Conservation (phyloP, 352 stramenopile genomes). For the Sclerospora graminicola region DNA sequence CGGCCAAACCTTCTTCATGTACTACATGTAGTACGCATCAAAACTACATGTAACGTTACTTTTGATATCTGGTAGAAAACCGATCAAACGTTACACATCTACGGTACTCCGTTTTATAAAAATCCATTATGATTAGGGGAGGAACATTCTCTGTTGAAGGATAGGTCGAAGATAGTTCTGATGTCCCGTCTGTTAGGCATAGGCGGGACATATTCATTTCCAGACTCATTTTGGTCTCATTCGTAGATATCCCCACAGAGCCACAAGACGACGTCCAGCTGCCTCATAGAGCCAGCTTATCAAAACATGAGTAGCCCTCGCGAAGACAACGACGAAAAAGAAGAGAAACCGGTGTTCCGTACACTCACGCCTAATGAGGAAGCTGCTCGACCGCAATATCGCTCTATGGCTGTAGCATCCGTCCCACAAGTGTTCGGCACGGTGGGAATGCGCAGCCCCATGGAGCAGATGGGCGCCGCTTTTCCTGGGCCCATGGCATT, state of each 20-base stretch:
- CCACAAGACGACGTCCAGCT: slow-evolving; percentile 1
- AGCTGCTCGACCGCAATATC: slow-evolving; percentile 33
- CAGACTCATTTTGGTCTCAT: slow-evolving; percentile 12
- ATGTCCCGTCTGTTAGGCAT: slow-evolving; percentile 3
- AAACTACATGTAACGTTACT: background rate
- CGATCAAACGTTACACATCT: too few species aligned
- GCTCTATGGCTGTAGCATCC: slow-evolving; percentile 42
- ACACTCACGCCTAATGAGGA: slow-evolving; percentile 35
- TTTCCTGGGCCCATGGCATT: slow-evolving; percentile 39
- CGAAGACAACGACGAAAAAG: slow-evolving; percentile 36
- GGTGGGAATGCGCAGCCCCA: slow-evolving; percentile 20
- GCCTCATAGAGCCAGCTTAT: slow-evolving; percentile 1
- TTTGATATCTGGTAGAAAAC: too few species aligned
- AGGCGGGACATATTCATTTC: slow-evolving; percentile 2
- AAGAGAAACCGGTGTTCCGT: slow-evolving; percentile 59
- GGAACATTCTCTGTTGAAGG: slow-evolving; percentile 2
- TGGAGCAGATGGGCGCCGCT: slow-evolving; percentile 23
- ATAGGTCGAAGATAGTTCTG: slow-evolving; percentile 13
- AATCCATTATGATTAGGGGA: too few species aligned
- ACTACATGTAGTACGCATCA: background rate
- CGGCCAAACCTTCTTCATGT: slow-evolving; percentile 13
- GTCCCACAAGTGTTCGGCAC: slow-evolving; percentile 31
- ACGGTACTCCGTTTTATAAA: too few species aligned
- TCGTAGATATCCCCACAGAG: slow-evolving; percentile 14
- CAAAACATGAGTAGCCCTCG: slow-evolving; percentile 20